phyloP scores from a whole-genome alignment of 345 rosid species.

The Salix purpurea region DNA sequence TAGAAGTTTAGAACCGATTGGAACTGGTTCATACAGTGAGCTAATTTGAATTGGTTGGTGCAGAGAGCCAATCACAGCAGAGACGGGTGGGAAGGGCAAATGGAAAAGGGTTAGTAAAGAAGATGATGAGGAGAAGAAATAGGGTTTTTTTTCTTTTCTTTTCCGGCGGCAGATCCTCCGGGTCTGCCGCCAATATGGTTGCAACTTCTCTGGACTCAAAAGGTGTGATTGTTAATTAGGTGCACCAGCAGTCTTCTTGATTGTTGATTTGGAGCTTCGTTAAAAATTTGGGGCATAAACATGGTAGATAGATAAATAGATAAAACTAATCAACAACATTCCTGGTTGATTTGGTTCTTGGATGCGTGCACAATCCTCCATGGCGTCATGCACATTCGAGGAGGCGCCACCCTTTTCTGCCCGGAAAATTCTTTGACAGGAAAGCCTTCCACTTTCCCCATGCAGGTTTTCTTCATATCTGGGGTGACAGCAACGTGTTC shows the following conservation, averaged over 20 bases:
- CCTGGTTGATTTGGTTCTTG: background rate
- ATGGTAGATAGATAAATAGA: no score
- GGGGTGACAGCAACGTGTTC: no score
- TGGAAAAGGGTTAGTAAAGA: background rate
- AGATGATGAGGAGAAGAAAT: constrained; percentile 29
- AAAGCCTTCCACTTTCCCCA: constrained; percentile 16
- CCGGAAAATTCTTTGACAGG: constrained; percentile 17
- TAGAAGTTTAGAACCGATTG: background rate
- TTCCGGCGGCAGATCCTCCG: constrained; percentile 34
- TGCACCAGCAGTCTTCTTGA: background rate
- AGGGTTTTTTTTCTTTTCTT: constrained; percentile 41
- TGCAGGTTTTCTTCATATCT: no score
- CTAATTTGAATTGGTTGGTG: background rate
- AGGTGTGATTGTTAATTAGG: constrained; percentile 4
- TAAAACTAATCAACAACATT: no score
- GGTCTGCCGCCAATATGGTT: constrained; percentile 40
- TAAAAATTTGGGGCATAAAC: background rate
- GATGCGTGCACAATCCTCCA: constrained; percentile 33
- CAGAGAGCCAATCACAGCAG: background rate
- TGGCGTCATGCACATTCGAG: constrained; percentile 27
- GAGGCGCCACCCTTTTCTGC: constrained; percentile 8
- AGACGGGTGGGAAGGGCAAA: background rate
- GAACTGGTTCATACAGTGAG: background rate
- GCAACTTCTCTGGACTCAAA: constrained; percentile 46
- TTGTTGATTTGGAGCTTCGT: background rate